Evolutionary conservation across 2,329 filamentous ascomycete species (phyloP).

Genomic region (Paradendryphiella salina): DNA sequence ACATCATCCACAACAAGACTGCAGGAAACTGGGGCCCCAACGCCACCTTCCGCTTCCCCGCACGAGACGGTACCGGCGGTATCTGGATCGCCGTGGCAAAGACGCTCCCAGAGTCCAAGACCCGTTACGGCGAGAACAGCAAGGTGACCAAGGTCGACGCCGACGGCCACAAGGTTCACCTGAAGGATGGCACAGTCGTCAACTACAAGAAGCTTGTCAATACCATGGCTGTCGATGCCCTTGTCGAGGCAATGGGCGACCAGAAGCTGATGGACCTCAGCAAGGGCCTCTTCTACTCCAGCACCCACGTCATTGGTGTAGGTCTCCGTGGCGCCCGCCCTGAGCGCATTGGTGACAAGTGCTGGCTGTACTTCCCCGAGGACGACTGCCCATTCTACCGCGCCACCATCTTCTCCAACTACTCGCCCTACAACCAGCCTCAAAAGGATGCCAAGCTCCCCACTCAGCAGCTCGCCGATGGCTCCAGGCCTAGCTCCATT

Average conservation of each 20-base stretch:
- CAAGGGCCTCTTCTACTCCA: conserved; percentile 95
- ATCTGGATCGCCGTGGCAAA: conserved; percentile 98
- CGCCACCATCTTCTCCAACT: conserved; percentile 99
- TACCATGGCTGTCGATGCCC: conserved; percentile 92
- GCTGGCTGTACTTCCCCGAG: conserved; percentile 99
- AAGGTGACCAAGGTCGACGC: conserved; percentile 86
- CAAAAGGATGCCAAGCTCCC: conserved; percentile 78
- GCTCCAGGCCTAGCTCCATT: conserved; percentile 73
- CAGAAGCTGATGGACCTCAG: conserved; percentile 78
- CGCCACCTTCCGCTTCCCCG: conserved; percentile 97
- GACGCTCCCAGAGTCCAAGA: conserved; percentile 90
- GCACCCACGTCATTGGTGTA: conserved; percentile 95
- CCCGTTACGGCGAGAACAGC: conserved; percentile 81
- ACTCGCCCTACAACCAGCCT: conserved; percentile 98
- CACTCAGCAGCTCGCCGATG: conserved; percentile 82
- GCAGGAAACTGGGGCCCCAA: conserved; percentile 98
- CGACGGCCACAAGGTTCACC: conserved; percentile 76
- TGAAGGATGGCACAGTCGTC: conserved; percentile 84
- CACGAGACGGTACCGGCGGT: conserved; percentile 90
- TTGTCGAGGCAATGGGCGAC: conserved; percentile 86
- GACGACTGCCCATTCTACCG: conserved; percentile 99
- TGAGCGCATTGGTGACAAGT: conserved; percentile 98
- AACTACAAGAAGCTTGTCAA: conserved; percentile 90
- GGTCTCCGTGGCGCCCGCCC: conserved; percentile 89
- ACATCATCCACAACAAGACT: conserved; percentile 93